Evolutionary conservation across 345 rosid species (phyloP).

Genomic region (Kernera saxatilis): DNA sequence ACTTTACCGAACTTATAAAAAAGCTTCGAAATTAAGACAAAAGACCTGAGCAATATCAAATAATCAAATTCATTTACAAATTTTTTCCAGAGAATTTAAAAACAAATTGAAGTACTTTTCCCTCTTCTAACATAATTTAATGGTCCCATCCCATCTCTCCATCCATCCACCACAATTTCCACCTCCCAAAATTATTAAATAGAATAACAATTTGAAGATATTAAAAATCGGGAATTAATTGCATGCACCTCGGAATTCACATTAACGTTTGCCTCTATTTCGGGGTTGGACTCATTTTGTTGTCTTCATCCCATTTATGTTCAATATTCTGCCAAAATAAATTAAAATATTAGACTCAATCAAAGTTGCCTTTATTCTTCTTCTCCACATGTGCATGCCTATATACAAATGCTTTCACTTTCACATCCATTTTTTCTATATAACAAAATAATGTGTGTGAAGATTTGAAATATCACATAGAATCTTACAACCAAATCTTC

Average conservation of each 20-base stretch:
- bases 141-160: conserved; percentile 7
- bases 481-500: conserved; percentile 12
- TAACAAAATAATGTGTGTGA: background rate
- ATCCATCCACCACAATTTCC: conserved; percentile 3
- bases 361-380: background rate
- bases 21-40: background rate
- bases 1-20: background rate
- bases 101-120: background rate
- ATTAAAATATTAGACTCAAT: background rate
- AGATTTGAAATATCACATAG: conserved; percentile 15
- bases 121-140: conserved; percentile 6
- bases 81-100: background rate
- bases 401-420: conserved; percentile 7
- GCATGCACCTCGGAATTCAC: conserved; percentile 29
- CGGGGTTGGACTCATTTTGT: conserved; percentile 1
- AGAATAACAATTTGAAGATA: conserved; percentile 14
- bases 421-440: background rate
- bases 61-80: conserved; percentile 16
- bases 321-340: conserved; percentile 25
- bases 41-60: background rate
- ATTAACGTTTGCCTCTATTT: conserved; percentile 10
- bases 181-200: conserved; percentile 14
- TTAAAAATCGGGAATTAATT: conserved; percentile 4
- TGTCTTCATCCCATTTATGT: conserved; percentile 11
- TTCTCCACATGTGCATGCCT: conserved; percentile 16